Evolutionary conservation across 148 eudicot species (phyloP), one percentile per base, ranked within the genome.

Genomic region (Fallopia convolvulus): DNA sequence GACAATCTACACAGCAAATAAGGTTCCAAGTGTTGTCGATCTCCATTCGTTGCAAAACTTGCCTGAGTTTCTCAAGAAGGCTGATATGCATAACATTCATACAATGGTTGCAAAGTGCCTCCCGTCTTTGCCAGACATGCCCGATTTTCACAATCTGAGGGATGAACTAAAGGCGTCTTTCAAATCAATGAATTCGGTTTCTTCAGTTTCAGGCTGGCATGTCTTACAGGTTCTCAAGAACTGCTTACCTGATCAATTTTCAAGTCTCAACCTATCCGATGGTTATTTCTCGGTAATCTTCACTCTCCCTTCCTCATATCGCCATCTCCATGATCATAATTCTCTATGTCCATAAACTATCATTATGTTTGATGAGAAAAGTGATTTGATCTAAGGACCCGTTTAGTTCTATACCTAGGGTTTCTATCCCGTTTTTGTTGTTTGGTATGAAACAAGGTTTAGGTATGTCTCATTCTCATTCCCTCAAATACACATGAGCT

Each of bases 1-100:
- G 81, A 94, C 98, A 6, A 82, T 94, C 85, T 91, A 94, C 84
- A 91, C 97, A 41, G 97, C 93, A 36, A 85, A 74, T 85, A 85
- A 87, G 82, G 80, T 90, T 77, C 97, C 98, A 23, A 80, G 82
- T 73, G 88, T 90, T 76, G 87, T 85, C 73, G 91, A 93, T 80
- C 80, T 84, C 32, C 80, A 83, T 73, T 68, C 85, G 47, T 63
- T 89, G 60, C 88, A 85, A 46, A 82, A 87, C 80, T 42, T 93
- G 20, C 86, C 86, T 49, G 91, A 88, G 55, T 83, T 86, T 30
- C 80, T 91, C 74, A 91, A 84, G 81, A 91, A 85, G 46, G 89
- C 91, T 44, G 96, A 91, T 79, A 75, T 91, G 56, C 93, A 87
- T 68, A 88, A 83, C 65, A 81, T 90, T 80, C 96, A 83, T 30